Evolutionary conservation across 2,329 filamentous ascomycete genomes (phyloP), one percentile per base, ranked within the genome.

Genomic region (Simplicillium sp.): DNA sequence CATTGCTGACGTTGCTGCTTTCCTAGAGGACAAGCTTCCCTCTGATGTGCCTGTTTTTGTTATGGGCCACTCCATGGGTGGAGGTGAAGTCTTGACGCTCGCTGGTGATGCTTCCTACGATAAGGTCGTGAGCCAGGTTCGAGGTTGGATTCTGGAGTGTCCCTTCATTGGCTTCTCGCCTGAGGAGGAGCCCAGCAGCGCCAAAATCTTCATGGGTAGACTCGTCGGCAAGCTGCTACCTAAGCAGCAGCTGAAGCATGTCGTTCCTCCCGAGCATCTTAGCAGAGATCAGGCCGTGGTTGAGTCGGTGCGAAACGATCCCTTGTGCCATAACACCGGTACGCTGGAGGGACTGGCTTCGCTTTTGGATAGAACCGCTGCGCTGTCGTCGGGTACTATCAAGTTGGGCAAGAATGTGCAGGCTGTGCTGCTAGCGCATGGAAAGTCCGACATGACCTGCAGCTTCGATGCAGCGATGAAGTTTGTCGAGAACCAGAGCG

Each of bases 51-150:
- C 87, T 0, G 56, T 94, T 13, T 96, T 95, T 62, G 71, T 96
- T 15, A 79, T 92, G 68, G 89, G 89, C 40, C 87, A 95, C 62
- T 88, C 82, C 16, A 95, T 95, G 87, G 89, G 89, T 48, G 89
- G 89, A 44, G 86, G 80, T 17, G 75, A 94, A 61, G 75, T 80
- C 6, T 65, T 94, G 8, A 79, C 76, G 34, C 58, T 82, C 16
- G 71, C 72, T 17, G 70, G 65, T 41, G 66, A 71, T 40, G 58
- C 68, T 1, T 45, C 59, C 41, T 72, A 78, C 55, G 61, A 64
- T 34, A 71, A 76, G 13, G 57, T 86, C 11, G 70, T 77, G 34
- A 58, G 64, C 29, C 66, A 72, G 43, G 73, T 94, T 37, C 71
- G 80, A 36, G 88, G 88, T 16, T 87, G 83, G 68, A 55, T 94